Evolutionary conservation across 2,329 filamentous ascomycete genomes (phyloP).

Genomic region (Alternaria panax): DNA sequence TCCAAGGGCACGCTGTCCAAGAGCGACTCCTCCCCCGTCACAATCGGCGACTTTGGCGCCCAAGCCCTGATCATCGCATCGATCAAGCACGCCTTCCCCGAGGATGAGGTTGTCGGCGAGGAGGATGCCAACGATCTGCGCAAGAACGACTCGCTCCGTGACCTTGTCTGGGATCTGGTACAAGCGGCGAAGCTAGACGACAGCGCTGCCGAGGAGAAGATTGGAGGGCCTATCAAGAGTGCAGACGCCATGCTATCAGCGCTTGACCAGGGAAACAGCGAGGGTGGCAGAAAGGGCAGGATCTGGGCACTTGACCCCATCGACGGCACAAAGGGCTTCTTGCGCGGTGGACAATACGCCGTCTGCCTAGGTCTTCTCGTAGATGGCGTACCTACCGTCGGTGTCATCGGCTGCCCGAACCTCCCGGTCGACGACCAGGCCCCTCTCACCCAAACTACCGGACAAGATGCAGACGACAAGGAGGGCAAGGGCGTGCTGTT

Average conservation of each 20-base stretch:
- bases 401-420: slow-evolving; percentile 94
- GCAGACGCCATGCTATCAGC: slow-evolving; percentile 69
- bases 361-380: slow-evolving; percentile 92
- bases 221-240: slow-evolving; percentile 73
- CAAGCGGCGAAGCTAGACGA: slow-evolving; percentile 74
- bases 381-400: slow-evolving; percentile 91
- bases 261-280: slow-evolving; percentile 68
- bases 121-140: slow-evolving; percentile 87
- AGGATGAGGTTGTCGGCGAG: slow-evolving; percentile 91
- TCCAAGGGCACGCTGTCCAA: slow-evolving; percentile 95
- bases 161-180: slow-evolving; percentile 86
- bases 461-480: slow-evolving; percentile 75
- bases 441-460: slow-evolving; percentile 74
- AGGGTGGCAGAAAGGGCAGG: slow-evolving; percentile 75
- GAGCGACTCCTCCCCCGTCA: slow-evolving; percentile 94
- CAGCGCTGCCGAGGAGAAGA: slow-evolving; percentile 67
- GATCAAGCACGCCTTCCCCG: slow-evolving; percentile 86
- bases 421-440: slow-evolving; percentile 84
- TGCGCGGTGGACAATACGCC: slow-evolving; percentile 95
- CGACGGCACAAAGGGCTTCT: slow-evolving; percentile 96
- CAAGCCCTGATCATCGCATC: slow-evolving; percentile 95
- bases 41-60: slow-evolving; percentile 96
- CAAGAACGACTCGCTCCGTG: slow-evolving; percentile 71
- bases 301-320: slow-evolving; percentile 98
- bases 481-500: slow-evolving; percentile 86